Percentiles rank a stretch among this genome's conserved stretches.
Conservation (phyloP, 768 basidiomycete genomes). For the Scleroderma bovista region DNA sequence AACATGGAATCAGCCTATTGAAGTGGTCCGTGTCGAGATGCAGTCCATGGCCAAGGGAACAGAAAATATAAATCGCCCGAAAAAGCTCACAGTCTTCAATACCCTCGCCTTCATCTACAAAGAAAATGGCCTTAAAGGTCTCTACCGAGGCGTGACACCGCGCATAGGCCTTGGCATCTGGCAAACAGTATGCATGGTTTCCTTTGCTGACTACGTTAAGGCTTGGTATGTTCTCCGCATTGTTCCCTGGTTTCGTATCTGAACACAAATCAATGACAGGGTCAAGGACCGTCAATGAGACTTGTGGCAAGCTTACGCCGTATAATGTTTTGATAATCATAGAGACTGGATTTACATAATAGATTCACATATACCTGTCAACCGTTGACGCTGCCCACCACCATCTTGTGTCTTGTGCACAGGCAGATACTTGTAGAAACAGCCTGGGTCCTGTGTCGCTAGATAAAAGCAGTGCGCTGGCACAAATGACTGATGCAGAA, state of each 20-base stretch:
- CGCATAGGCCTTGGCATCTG: conserved; percentile 94
- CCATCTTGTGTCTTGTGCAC: not conserved
- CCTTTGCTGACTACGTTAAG: conserved; percentile 94
- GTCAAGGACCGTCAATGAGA: conserved; percentile 40
- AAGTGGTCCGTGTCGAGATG: conserved; percentile 99
- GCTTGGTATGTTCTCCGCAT: conserved; percentile 47
- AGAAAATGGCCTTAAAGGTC: conserved; percentile 92
- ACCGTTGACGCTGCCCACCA: not conserved
- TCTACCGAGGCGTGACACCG: conserved; percentile 97
- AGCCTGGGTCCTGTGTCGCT: too few species aligned
- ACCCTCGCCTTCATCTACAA: conserved; percentile 93
- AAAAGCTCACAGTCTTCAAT: conserved; percentile 87
- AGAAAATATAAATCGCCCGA: conserved; percentile 73
- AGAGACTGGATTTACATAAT: conserved; percentile 8
- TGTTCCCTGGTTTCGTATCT: conserved; percentile 4
- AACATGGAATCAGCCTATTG: conserved; percentile 99
- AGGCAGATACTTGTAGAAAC: too few species aligned
- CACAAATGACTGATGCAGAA: not conserved
- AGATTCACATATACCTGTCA: not conserved
- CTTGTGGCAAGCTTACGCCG: conserved; percentile 1
- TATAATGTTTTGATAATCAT: conserved; percentile 9
- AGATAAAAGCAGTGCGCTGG: too few species aligned
- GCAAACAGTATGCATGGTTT: conserved; percentile 99
- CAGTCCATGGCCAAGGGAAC: conserved; percentile 92
- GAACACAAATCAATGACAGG: conserved; percentile 29